Evolutionary conservation across 805 yeast species (phyloP).

Genomic region (Komagataella mondaviorum): DNA sequence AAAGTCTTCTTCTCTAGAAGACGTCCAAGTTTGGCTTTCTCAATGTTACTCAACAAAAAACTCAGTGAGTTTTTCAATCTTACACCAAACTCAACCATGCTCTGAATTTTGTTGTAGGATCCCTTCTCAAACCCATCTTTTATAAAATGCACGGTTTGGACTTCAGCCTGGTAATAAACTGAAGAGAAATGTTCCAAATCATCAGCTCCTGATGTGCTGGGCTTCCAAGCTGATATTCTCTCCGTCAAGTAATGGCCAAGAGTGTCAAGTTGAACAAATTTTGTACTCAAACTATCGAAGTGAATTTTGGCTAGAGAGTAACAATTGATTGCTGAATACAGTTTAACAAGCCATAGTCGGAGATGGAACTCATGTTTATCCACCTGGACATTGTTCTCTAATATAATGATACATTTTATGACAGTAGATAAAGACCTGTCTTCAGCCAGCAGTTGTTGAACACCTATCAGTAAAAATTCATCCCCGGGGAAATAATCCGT

Average conservation of each 20-base stretch:
- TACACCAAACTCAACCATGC: conserved; percentile 47
- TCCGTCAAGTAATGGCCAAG: conserved; percentile 39
- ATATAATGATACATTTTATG: conserved; percentile 30
- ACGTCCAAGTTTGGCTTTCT: neutral
- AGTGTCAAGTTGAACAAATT: conserved; percentile 67
- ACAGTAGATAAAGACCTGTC: conserved; percentile 1
- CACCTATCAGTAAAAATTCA: conserved; percentile 47
- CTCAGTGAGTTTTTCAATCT: conserved; percentile 33
- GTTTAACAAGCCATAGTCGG: conserved; percentile 53
- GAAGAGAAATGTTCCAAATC: conserved; percentile 23
- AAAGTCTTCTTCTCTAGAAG: neutral
- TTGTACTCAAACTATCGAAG: conserved; percentile 45
- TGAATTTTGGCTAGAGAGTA: conserved; percentile 32
- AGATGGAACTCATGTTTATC: conserved; percentile 69
- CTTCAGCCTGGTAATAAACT: conserved; percentile 41
- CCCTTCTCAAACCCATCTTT: conserved; percentile 41
- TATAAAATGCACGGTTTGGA: conserved; percentile 35
- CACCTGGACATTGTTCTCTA: conserved; percentile 38
- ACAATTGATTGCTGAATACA: conserved; percentile 48
- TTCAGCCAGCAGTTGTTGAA: conserved; percentile 19
- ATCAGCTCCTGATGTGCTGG: conserved; percentile 22
- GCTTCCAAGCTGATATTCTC: conserved; percentile 31
- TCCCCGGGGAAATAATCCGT: conserved; percentile 66
- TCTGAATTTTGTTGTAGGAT: conserved; percentile 52
- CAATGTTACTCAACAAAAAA: neutral